Evolutionary conservation across 805 yeast species (phyloP), one percentile per base, ranked within the genome.

Genomic region (Candida cerambycidarum): DNA sequence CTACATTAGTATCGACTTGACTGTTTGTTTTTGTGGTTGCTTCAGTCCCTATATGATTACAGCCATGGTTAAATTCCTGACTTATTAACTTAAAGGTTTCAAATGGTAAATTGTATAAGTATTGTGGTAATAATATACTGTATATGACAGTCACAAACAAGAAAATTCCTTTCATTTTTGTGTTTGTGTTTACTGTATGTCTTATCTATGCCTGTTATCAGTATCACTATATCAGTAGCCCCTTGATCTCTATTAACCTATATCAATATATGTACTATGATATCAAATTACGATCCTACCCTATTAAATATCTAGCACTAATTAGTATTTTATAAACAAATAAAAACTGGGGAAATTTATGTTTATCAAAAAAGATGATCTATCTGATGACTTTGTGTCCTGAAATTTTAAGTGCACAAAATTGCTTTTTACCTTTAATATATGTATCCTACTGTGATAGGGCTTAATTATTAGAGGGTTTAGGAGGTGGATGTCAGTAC

Each of bases 1-100:
- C 77, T 56, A 76, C 44, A 16, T 12, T 25, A 25, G 23, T 6
- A 21, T 21, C 23, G 8, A 8, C n/a, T n/a, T n/a, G n/a, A n/a
- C n/a, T n/a, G n/a, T n/a, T n/a, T n/a, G n/a, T n/a, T n/a, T n/a
- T 21, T 21, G 25, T 11, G 21, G 9, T 27, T 27, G n/a, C n/a
- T n/a, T n/a, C n/a, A n/a, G n/a, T n/a, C n/a, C n/a, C n/a, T n/a
- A n/a, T n/a, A n/a, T n/a, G n/a, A n/a, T n/a, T n/a, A n/a, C n/a
- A n/a, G n/a, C n/a, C n/a, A n/a, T n/a, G 13, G 28, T 8, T 25
- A 25, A 6, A 25, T 12, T 25, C 28, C 5, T 5, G 5, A 12
- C 28, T 12, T 14, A 27, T 29, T 19, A 38, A 38, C 13, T 27
- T 17, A 11, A 27, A 27, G 3, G 27, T 28, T 8, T 38, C 28